Conservation (phyloP, 768 basidiomycete species). For the Trametes meyenii region DNA sequence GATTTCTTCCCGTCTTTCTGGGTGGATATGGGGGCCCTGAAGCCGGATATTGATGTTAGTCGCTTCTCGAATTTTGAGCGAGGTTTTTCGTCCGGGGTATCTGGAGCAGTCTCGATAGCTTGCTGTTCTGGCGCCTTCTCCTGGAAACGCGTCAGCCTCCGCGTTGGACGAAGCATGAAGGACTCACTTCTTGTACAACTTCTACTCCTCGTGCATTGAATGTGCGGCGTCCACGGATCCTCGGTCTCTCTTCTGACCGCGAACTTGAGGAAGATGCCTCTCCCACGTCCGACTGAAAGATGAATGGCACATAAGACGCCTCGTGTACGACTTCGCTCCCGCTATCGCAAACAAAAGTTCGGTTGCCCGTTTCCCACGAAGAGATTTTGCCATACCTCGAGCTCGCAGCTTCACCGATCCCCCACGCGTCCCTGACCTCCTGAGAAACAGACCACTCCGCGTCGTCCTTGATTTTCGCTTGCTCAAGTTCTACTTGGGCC, state of each 20-base stretch:
- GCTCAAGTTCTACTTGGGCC: slow-evolving; percentile 51
- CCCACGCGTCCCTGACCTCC: slow-evolving; percentile 59
- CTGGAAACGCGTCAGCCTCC: background rate
- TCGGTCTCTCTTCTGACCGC: slow-evolving; percentile 8
- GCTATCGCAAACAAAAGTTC: background rate
- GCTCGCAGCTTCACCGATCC: slow-evolving; percentile 17
- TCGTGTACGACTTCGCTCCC: slow-evolving; percentile 48
- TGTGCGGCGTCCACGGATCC: slow-evolving; percentile 51
- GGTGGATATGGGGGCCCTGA: slow-evolving; percentile 25
- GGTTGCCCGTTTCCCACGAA: slow-evolving; percentile 1
- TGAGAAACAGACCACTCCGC: slow-evolving; percentile 65
- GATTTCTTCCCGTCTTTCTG: slow-evolving; percentile 22
- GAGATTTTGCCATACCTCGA: slow-evolving; percentile 6
- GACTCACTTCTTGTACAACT: slow-evolving; percentile 36
- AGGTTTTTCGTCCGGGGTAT: slow-evolving; percentile 9
- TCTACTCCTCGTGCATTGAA: slow-evolving; percentile 56
- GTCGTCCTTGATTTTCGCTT: slow-evolving; percentile 61
- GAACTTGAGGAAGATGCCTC: slow-evolving; percentile 23
- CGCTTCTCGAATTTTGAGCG: slow-evolving; percentile 15
- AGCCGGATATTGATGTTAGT: slow-evolving; percentile 31
- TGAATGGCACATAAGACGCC: slow-evolving; percentile 66
- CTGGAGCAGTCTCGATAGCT: background rate
- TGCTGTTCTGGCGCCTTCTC: slow-evolving; percentile 4
- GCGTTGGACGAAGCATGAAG: background rate
- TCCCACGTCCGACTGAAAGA: slow-evolving; percentile 47